Conservation (phyloP, 768 basidiomycete genomes). For the Pholiota conissans region DNA sequence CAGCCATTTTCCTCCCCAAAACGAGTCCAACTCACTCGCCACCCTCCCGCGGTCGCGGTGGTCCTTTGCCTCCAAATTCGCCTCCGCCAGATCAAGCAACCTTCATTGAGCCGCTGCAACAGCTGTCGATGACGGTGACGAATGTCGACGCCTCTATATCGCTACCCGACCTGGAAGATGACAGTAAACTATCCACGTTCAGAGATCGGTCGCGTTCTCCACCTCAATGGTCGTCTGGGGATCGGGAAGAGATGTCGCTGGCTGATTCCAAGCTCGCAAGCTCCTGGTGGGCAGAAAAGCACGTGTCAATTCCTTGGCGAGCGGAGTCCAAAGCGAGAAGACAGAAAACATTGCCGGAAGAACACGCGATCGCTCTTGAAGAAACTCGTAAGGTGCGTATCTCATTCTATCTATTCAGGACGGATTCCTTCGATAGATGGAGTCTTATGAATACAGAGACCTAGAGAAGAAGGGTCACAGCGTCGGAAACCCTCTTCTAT, state of each 20-base stretch:
- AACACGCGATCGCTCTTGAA: constrained; percentile 38
- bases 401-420: not conserved
- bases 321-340: constrained; percentile 30
- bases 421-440: not conserved
- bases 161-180: constrained; percentile 12
- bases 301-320: constrained; percentile 29
- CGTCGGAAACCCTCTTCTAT: too few species aligned
- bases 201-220: constrained; percentile 24
- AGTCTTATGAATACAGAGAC: too few species aligned
- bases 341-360: constrained; percentile 34
- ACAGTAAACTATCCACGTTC: constrained; percentile 17
- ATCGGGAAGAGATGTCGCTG: constrained; percentile 7
- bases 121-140: constrained; percentile 11
- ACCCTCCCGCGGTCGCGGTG: not conserved
- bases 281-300: constrained; percentile 26
- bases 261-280: constrained; percentile 18
- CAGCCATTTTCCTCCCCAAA: not conserved
- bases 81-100: not conserved
- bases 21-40: not conserved
- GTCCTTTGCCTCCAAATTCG: not conserved
- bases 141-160: constrained; percentile 10
- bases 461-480: too few species aligned
- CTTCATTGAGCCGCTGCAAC: constrained; percentile 1
- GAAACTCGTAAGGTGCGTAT: constrained; percentile 34
- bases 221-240: constrained; percentile 6